Conservation (phyloP, 2,329 filamentous ascomycete species). For the Hymenoscyphus fraxineus region DNA sequence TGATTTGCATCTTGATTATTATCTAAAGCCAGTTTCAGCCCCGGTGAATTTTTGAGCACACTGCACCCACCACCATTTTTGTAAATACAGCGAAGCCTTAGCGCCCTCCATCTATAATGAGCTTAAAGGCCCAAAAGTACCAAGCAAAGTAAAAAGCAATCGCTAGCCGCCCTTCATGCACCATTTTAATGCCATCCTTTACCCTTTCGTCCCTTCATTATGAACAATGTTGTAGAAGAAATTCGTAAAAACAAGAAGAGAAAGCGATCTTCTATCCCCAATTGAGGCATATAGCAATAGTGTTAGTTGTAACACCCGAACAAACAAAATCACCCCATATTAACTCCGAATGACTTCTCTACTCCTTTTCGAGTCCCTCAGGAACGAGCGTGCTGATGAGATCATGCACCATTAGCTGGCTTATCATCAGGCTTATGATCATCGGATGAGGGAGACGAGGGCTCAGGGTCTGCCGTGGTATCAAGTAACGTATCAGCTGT, state of each 20-base stretch:
- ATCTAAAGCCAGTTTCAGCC: constrained; percentile 11
- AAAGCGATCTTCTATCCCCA: background rate
- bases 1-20: constrained; percentile 17
- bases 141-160: constrained; percentile 14
- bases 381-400: background rate
- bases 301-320: background rate
- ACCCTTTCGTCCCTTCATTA: constrained; percentile 12
- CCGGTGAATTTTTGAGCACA: background rate
- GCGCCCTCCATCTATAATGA: constrained; percentile 12
- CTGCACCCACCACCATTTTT: constrained; percentile 4
- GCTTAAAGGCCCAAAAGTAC: background rate
- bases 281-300: background rate
- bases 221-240: constrained; percentile 9
- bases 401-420: background rate
- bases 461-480: background rate
- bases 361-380: background rate
- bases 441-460: background rate
- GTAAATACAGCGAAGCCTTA: constrained; percentile 10
- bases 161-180: constrained; percentile 15
- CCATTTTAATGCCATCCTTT: constrained; percentile 10
- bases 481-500: constrained; percentile 9
- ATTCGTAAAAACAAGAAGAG: constrained; percentile 14
- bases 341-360: background rate
- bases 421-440: background rate
- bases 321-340: background rate